phyloP scores from a whole-genome alignment of 2,329 filamentous ascomycete genomes.

The Fonsecaea nubica region DNA sequence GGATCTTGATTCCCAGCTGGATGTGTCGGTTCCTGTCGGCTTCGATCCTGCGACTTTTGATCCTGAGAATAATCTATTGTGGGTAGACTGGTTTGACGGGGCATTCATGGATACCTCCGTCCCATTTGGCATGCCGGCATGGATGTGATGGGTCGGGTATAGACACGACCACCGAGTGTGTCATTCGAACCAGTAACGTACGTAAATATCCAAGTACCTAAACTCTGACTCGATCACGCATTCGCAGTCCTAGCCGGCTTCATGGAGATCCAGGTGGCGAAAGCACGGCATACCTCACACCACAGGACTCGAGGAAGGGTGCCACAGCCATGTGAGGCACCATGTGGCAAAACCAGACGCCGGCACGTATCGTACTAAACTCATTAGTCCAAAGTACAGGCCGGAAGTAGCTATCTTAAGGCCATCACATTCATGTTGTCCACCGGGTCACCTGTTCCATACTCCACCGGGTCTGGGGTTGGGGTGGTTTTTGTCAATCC shows the following conservation, averaged over 20 bases:
- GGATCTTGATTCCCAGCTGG: not conserved
- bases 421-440: not conserved
- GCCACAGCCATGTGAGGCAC: not conserved
- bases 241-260: not conserved
- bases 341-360: not conserved
- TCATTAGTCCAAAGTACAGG: not conserved
- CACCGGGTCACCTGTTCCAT: not conserved
- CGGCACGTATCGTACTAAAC: not conserved
- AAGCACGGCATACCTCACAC: not conserved
- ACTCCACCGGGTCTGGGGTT: not conserved
- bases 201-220: not conserved
- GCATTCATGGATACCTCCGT: slow-evolving; percentile 17
- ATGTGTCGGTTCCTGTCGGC: not conserved
- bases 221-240: not conserved
- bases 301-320: not conserved
- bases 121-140: slow-evolving; percentile 17
- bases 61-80: slow-evolving; percentile 2
- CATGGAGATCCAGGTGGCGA: not conserved
- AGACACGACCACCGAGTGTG: not conserved
- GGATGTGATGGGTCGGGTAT: slow-evolving; percentile 10
- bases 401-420: not conserved
- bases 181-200: not conserved
- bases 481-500: not conserved
- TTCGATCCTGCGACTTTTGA: not conserved
- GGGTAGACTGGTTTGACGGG: slow-evolving; percentile 19